Conservation (phyloP, 306 rosid species). For the Prunus dulcis region DNA sequence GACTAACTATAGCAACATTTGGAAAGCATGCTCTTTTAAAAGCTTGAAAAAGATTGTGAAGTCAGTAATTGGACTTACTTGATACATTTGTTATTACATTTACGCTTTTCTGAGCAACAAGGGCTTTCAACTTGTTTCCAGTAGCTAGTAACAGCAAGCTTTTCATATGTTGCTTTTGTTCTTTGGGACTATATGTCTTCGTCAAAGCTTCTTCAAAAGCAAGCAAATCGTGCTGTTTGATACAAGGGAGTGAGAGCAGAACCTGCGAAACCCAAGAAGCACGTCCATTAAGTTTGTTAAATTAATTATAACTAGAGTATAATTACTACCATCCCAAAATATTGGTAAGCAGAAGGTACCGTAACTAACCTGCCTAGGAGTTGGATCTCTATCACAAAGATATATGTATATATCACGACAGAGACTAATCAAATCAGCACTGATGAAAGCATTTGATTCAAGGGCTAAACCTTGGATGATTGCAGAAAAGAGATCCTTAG, state of each 20-base stretch:
- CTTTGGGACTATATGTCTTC: constrained; percentile 88
- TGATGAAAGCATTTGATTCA: constrained; percentile 84
- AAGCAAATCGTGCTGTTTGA: constrained; percentile 67
- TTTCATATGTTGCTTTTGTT: constrained; percentile 87
- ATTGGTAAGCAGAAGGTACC: constrained; percentile 2
- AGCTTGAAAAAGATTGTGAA: constrained; percentile 10
- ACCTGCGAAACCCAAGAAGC: constrained; percentile 38
- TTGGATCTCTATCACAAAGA: constrained; percentile 77
- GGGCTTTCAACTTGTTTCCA: constrained; percentile 89
- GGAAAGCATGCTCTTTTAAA: not conserved
- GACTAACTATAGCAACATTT: not conserved
- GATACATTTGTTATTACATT: constrained; percentile 90
- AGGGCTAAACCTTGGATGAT: constrained; percentile 81
- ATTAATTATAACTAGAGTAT: not conserved
- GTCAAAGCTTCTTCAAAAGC: constrained; percentile 90
- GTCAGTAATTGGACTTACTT: constrained; percentile 45
- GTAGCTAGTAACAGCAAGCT: constrained; percentile 79
- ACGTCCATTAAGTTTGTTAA: constrained; percentile 10
- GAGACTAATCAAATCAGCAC: constrained; percentile 83
- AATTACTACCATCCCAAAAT: constrained; percentile 5
- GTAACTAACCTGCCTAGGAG: constrained; percentile 90
- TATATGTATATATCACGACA: constrained; percentile 87
- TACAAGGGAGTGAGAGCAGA: constrained; percentile 75
- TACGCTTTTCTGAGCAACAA: constrained; percentile 79
- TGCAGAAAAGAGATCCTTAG: constrained; percentile 81